phyloP scores from a whole-genome alignment of 306 rosid genomes.

The Purshia tridentata region DNA sequence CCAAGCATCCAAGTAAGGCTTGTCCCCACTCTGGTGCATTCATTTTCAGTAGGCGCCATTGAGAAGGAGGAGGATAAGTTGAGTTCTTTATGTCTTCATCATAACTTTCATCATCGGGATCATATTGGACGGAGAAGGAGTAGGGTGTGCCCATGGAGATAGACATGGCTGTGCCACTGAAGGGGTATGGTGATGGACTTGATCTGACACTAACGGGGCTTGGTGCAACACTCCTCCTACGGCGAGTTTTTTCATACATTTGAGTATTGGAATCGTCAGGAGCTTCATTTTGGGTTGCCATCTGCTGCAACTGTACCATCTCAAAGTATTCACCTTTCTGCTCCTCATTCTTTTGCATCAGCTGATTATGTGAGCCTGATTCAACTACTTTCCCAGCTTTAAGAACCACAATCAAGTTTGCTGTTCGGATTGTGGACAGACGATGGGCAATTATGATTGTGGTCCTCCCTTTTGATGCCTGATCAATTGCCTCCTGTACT shows the following conservation, averaged over 20 bases:
- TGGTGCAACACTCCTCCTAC: slow-evolving; percentile 48
- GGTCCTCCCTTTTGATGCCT: slow-evolving; percentile 85
- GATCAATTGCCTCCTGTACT: slow-evolving; percentile 82
- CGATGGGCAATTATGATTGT: slow-evolving; percentile 79
- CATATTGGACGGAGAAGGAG: slow-evolving; percentile 66
- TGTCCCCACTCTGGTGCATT: slow-evolving; percentile 80
- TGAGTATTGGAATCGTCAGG: slow-evolving; percentile 33
- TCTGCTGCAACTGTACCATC: slow-evolving; percentile 80
- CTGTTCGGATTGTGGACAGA: slow-evolving; percentile 58
- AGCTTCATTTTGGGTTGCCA: slow-evolving; percentile 45
- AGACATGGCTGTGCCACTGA: slow-evolving; percentile 55
- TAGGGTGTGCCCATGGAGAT: slow-evolving; percentile 73
- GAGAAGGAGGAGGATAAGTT: slow-evolving; percentile 61
- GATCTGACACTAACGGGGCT: slow-evolving; percentile 71
- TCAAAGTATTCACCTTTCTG: slow-evolving; percentile 59
- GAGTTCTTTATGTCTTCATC: slow-evolving; percentile 42
- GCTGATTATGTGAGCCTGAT: slow-evolving; percentile 63
- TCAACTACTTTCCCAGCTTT: slow-evolving; percentile 68
- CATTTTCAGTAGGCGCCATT: slow-evolving; percentile 68
- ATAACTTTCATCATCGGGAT: slow-evolving; percentile 53
- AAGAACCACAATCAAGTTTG: slow-evolving; percentile 62
- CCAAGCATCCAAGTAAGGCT: slow-evolving; percentile 73
- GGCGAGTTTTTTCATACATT: slow-evolving; percentile 41
- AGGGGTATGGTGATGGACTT: slow-evolving; percentile 49
- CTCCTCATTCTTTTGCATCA: slow-evolving; percentile 57